Conservation (phyloP, 768 basidiomycete genomes). For the Clavaria fumosa region DNA sequence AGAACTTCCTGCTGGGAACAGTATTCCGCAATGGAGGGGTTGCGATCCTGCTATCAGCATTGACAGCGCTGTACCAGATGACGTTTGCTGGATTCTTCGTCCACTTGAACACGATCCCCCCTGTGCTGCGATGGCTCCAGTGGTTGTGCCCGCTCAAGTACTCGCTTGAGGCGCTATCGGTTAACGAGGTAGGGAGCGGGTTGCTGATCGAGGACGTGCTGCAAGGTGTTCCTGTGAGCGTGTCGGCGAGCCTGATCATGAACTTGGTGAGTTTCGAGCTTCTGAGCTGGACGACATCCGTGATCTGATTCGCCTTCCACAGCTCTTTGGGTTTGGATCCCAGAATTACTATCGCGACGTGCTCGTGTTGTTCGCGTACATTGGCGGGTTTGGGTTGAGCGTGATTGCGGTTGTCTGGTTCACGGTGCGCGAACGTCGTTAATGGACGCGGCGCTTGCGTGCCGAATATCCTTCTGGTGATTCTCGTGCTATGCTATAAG, state of each 20-base stretch:
- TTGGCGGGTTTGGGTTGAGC: constrained; percentile 57
- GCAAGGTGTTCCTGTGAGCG: constrained; percentile 65
- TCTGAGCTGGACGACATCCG: too few species aligned
- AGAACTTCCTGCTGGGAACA: constrained; percentile 87
- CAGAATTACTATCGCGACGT: constrained; percentile 85
- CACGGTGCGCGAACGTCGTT: constrained; percentile 64
- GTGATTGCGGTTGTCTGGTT: constrained; percentile 71
- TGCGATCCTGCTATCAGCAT: constrained; percentile 76
- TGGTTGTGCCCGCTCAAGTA: constrained; percentile 82
- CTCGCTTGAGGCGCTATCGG: constrained; percentile 68
- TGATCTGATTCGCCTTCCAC: neutral
- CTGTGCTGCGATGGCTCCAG: constrained; percentile 85
- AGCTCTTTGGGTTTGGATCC: constrained; percentile 78
- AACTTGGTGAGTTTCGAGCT: constrained; percentile 37
- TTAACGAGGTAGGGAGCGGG: constrained; percentile 87
- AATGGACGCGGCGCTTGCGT: too few species aligned
- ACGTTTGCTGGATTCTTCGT: constrained; percentile 90
- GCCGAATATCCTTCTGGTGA: too few species aligned
- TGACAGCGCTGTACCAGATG: constrained; percentile 67
- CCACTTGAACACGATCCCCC: constrained; percentile 70
- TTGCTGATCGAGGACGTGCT: constrained; percentile 68
- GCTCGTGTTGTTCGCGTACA: constrained; percentile 73
- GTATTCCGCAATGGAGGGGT: constrained; percentile 77
- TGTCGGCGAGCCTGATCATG: constrained; percentile 81
- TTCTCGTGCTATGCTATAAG: too few species aligned